Conservation (phyloP, 2,329 filamentous ascomycete genomes). For the Fusarium continuum region DNA sequence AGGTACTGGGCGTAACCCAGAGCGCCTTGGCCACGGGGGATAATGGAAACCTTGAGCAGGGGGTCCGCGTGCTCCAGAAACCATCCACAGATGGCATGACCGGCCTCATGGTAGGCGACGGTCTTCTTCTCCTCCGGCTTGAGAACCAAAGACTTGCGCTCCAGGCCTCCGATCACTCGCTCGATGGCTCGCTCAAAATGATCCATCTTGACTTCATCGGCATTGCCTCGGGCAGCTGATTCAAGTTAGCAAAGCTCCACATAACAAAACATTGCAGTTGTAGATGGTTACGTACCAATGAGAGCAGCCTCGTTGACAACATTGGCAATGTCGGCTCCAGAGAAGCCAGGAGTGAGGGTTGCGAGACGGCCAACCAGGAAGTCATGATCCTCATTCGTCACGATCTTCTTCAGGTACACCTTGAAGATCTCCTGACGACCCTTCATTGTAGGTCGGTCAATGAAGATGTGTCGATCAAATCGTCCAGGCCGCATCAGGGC, state of each 20-base stretch:
- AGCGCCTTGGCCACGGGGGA: constrained; percentile 91
- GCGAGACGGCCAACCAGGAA: constrained; percentile 88
- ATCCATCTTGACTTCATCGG: constrained; percentile 81
- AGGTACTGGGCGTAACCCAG: constrained; percentile 97
- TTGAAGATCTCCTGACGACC: constrained; percentile 95
- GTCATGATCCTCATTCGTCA: constrained; percentile 89
- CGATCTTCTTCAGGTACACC: constrained; percentile 93
- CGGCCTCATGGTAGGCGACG: constrained; percentile 97
- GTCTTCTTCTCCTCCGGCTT: constrained; percentile 94
- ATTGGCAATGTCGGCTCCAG: constrained; percentile 97
- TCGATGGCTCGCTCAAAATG: constrained; percentile 99
- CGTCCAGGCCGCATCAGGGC: constrained; percentile 95
- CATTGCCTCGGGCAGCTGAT: constrained; percentile 82
- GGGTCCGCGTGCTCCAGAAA: constrained; percentile 97
- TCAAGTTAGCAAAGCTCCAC: constrained; percentile 25
- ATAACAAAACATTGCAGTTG: constrained; percentile 43
- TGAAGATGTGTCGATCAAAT: constrained; percentile 95
- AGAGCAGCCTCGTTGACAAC: constrained; percentile 97
- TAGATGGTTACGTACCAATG: constrained; percentile 73
- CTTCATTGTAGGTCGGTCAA: constrained; percentile 96
- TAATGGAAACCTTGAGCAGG: constrained; percentile 97
- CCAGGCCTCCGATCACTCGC: constrained; percentile 92
- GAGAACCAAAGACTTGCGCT: constrained; percentile 96
- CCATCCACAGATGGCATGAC: constrained; percentile 98
- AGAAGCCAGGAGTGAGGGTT: constrained; percentile 94